Percentiles rank a stretch among this genome's conserved stretches.
These are phyloP conservation scores for Tolypocladium cylindrosporum DNA, from an alignment of 2,329 filamentous ascomycete genomes.

Conservation along the genomic window DNA sequence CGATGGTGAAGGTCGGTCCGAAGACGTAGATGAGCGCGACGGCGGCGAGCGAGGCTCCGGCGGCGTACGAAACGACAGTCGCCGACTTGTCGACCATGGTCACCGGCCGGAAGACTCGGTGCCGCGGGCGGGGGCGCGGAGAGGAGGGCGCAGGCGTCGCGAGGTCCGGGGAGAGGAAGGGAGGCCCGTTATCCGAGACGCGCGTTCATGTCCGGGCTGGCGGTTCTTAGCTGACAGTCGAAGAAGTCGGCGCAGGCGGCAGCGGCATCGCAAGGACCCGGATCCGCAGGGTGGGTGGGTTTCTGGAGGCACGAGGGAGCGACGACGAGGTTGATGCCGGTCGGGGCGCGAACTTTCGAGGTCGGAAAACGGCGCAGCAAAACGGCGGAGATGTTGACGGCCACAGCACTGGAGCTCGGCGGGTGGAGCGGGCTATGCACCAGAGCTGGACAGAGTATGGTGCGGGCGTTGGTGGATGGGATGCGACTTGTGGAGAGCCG, in stretches of 20 bases:
- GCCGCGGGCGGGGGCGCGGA: not conserved
- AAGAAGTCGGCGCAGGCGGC: not conserved
- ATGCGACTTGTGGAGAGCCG: not conserved
- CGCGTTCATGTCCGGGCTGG: not conserved
- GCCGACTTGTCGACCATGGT: slow-evolving; percentile 27
- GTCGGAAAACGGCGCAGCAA: not conserved
- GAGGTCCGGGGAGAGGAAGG: not conserved
- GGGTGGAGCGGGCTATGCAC: not conserved
- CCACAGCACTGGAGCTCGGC: not conserved
- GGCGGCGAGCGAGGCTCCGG: slow-evolving; percentile 87
- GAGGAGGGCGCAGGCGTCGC: not conserved
- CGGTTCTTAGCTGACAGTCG: not conserved
- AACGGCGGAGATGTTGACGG: not conserved
- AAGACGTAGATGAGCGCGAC: slow-evolving; percentile 96
- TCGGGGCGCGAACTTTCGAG: not conserved
- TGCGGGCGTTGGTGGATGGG: not conserved
- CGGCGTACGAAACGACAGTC: slow-evolving; percentile 71
- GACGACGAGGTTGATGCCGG: not conserved
- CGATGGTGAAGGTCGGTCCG: slow-evolving; percentile 91
- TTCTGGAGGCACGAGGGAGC: not conserved
- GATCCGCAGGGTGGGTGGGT: not conserved
- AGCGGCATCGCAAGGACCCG: not conserved
- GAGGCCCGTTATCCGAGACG: not conserved
- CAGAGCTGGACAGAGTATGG: not conserved
- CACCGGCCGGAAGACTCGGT: not conserved